These are phyloP conservation scores for Lepidium didymum DNA, from an alignment of 345 rosid genomes.

Conservation along the genomic window DNA sequence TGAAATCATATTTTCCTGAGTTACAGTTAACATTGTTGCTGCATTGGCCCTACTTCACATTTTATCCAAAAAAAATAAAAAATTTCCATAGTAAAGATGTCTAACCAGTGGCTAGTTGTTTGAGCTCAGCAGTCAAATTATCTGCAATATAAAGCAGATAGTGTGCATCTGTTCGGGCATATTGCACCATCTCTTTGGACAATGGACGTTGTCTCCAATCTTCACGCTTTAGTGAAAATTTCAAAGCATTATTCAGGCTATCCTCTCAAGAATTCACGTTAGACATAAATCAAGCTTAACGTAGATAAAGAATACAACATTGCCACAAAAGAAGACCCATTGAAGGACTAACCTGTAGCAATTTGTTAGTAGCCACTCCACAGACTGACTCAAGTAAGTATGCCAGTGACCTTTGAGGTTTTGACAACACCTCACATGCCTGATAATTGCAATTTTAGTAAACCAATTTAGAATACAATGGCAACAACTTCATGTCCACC, in stretches of 20 bases:
- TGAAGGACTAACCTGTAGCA: conserved; percentile 58
- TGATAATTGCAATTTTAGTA: conserved; percentile 27
- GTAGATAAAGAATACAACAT: neutral
- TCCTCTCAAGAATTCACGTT: neutral
- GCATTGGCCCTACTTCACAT: neutral
- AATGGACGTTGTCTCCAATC: conserved; percentile 99
- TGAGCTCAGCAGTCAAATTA: conserved; percentile 57
- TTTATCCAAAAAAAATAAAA: neutral
- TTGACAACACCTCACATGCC: conserved; percentile 84
- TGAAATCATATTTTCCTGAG: neutral
- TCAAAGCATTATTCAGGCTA: neutral
- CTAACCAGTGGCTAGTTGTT: conserved; percentile 54
- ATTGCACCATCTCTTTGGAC: conserved; percentile 63
- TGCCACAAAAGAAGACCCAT: neutral
- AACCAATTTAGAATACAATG: neutral
- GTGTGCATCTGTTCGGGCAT: conserved; percentile 82
- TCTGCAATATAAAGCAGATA: conserved; percentile 69
- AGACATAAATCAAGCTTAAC: neutral
- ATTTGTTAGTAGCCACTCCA: conserved; percentile 67
- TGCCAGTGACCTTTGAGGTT: conserved; percentile 84
- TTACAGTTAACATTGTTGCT: neutral
- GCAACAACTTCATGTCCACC: neutral
- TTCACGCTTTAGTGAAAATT: conserved; percentile 57
- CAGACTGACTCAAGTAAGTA: conserved; percentile 83
- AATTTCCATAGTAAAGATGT: conserved; percentile 1